A percentile compares a stretch with the other conserved stretches of the same genome.
phyloP scores from a whole-genome alignment of 2,329 filamentous ascomycete species.

The Lachnellula occidentalis region DNA sequence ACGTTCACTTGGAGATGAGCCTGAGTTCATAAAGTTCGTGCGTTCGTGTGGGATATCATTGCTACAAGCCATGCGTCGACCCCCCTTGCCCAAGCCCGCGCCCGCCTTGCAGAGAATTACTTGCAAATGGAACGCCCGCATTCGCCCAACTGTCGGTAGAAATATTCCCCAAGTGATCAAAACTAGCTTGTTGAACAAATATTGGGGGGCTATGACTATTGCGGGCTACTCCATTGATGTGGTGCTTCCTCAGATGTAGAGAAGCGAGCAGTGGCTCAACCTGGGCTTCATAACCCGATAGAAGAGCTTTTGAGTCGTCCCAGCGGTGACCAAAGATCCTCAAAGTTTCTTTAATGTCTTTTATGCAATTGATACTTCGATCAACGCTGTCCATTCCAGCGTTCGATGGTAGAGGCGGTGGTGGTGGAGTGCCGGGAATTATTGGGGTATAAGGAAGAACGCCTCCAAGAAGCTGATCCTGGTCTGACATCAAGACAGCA shows the following conservation, averaged over 20 bases:
- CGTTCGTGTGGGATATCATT: not conserved
- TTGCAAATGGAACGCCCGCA: conserved; percentile 14
- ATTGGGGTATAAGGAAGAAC: conserved; percentile 20
- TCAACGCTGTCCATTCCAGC: conserved; percentile 46
- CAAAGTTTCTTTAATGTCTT: conserved; percentile 48
- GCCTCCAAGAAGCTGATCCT: conserved; percentile 49
- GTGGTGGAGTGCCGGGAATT: conserved; percentile 40
- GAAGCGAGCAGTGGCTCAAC: conserved; percentile 26
- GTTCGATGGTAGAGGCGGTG: conserved; percentile 42
- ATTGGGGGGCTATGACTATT: conserved; percentile 21
- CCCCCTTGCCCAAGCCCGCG: conserved; percentile 3
- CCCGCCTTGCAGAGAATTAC: conserved; percentile 11
- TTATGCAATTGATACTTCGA: conserved; percentile 50
- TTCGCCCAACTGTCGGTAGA: conserved; percentile 18
- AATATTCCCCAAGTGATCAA: conserved; percentile 19
- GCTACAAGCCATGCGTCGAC: conserved; percentile 11
- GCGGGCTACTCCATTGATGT: conserved; percentile 17
- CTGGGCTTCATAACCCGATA: conserved; percentile 44
- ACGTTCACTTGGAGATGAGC: not conserved
- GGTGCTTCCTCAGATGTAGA: conserved; percentile 40
- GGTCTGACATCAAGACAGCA: conserved; percentile 53
- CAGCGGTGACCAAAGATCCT: conserved; percentile 54
- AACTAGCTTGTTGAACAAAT: conserved; percentile 16
- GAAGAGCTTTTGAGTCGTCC: conserved; percentile 51
- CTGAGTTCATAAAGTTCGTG: not conserved